Percentiles rank a stretch among this genome's conserved stretches.
Evolutionary conservation across 2,329 filamentous ascomycete genomes (phyloP).

Genomic region (Scortechinia acanthostroma): DNA sequence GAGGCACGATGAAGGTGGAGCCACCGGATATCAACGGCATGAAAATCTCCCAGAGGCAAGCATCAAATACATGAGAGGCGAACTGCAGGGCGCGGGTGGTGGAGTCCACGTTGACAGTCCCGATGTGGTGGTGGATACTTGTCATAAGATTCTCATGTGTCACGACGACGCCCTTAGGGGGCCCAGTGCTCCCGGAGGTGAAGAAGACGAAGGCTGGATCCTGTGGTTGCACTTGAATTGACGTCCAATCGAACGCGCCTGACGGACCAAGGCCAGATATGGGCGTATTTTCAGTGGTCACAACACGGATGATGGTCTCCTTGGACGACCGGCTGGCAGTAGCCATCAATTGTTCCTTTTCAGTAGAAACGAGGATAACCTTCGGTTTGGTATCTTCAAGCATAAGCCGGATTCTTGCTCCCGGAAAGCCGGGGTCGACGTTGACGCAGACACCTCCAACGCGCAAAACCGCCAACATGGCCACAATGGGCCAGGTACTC

Average conservation of each 20-base stretch:
- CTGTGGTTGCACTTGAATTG: too few relatives aligned
- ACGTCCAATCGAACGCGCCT: too few relatives aligned
- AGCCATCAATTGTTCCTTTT: too few relatives aligned
- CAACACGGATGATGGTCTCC: too few relatives aligned
- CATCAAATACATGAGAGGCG: conserved; percentile 6
- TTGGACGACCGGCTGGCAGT: too few relatives aligned
- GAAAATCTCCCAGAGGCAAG: conserved; percentile 6
- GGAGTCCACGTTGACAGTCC: not conserved
- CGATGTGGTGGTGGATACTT: not conserved
- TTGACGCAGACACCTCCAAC: not conserved
- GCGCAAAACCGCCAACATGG: not conserved
- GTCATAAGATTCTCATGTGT: conserved; percentile 2
- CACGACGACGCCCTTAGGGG: conserved; percentile 4
- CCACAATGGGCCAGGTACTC: not conserved
- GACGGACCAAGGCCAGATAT: too few relatives aligned
- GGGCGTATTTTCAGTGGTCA: too few relatives aligned
- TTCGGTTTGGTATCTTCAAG: not conserved
- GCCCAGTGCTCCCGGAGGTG: conserved; percentile 4
- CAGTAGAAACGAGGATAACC: not conserved
- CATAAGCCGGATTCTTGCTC: not conserved
- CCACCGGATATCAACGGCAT: conserved; percentile 4
- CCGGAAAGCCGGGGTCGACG: not conserved
- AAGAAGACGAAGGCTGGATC: conserved; percentile 3
- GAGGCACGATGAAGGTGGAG: conserved; percentile 1
- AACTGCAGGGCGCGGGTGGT: conserved; percentile 3